Percentiles rank a stretch among this genome's conserved stretches.
These are phyloP conservation scores for Botryosphaeria agaves DNA, from an alignment of 2,329 filamentous ascomycete genomes.

Conservation along the genomic window DNA sequence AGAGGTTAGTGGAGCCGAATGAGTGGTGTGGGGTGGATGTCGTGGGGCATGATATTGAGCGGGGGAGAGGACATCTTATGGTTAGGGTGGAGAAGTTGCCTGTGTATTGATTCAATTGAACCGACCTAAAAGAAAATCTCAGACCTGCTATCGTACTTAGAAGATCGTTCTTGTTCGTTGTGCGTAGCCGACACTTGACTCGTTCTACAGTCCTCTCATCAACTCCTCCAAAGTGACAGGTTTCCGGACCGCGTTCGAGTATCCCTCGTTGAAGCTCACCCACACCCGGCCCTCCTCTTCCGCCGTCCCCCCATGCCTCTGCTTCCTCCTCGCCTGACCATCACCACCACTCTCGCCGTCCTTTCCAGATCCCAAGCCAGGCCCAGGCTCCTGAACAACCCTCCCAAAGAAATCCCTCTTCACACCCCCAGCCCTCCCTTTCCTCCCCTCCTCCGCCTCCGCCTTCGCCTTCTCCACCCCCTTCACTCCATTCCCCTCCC, in stretches of 20 bases:
- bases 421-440: slow-evolving; percentile 12
- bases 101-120: too few relatives aligned
- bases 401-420: slow-evolving; percentile 81
- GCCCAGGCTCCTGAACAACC: slow-evolving; percentile 33
- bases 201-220: slow-evolving; percentile 41
- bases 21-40: too few relatives aligned
- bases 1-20: too few relatives aligned
- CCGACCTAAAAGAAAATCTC: too few relatives aligned
- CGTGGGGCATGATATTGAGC: too few relatives aligned
- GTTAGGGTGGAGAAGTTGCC: too few relatives aligned
- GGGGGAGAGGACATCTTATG: too few relatives aligned
- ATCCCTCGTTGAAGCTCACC: slow-evolving; percentile 80
- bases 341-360: slow-evolving; percentile 12
- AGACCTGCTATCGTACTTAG: too few relatives aligned
- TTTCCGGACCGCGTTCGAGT: slow-evolving; percentile 84
- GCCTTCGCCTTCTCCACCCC: slow-evolving; percentile 6
- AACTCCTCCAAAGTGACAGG: slow-evolving; percentile 69
- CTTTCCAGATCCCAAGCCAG: slow-evolving; percentile 3
- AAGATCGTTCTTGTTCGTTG: too few relatives aligned
- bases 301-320: slow-evolving; percentile 13
- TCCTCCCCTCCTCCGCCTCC: slow-evolving; percentile 5
- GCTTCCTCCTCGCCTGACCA: slow-evolving; percentile 15
- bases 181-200: too few relatives aligned
- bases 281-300: slow-evolving; percentile 47
- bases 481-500: slow-evolving; percentile 6